A percentile compares a stretch with the other conserved stretches of the same genome.
Conservation (phyloP, 768 basidiomycete genomes). For the Leucosporidium scottii region DNA sequence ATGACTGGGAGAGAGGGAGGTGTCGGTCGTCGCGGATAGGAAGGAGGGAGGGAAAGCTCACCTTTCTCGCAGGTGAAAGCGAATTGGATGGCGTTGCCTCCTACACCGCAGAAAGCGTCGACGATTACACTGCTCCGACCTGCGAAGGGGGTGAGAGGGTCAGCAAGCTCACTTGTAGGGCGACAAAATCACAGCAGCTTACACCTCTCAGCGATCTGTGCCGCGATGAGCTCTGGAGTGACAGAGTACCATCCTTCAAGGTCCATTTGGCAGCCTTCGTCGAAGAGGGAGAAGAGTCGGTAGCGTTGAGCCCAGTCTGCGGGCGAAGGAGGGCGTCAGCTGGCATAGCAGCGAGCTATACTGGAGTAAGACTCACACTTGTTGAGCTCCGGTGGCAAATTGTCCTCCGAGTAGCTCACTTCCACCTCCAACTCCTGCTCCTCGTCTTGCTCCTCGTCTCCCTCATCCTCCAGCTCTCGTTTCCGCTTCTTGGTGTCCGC, state of each 20-base stretch:
- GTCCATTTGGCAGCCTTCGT: conserved; percentile 76
- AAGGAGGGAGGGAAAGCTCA: conserved; percentile 43
- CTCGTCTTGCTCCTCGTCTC: conserved; percentile 8
- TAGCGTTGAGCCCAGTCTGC: conserved; percentile 79
- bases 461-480: neutral
- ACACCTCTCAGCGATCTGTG: conserved; percentile 88
- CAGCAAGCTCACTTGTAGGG: neutral
- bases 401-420: conserved; percentile 10
- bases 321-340: neutral
- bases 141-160: conserved; percentile 25
- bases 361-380: conserved; percentile 28
- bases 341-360: neutral
- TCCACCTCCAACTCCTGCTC: conserved; percentile 13
- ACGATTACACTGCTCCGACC: conserved; percentile 64
- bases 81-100: conserved; percentile 95
- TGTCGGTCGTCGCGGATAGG: neutral
- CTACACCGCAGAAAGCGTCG: conserved; percentile 96
- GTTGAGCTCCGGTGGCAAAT: conserved; percentile 21
- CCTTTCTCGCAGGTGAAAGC: conserved; percentile 92
- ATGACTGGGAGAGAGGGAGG: conserved; percentile 59
- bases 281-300: conserved; percentile 65
- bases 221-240: conserved; percentile 86
- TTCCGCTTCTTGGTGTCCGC: neutral
- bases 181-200: conserved; percentile 36
- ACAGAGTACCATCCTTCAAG: conserved; percentile 93